Base-by-base conservation (phyloP, 1,284 basidiomycete genomes). In the Ustilago hordei region DNA sequence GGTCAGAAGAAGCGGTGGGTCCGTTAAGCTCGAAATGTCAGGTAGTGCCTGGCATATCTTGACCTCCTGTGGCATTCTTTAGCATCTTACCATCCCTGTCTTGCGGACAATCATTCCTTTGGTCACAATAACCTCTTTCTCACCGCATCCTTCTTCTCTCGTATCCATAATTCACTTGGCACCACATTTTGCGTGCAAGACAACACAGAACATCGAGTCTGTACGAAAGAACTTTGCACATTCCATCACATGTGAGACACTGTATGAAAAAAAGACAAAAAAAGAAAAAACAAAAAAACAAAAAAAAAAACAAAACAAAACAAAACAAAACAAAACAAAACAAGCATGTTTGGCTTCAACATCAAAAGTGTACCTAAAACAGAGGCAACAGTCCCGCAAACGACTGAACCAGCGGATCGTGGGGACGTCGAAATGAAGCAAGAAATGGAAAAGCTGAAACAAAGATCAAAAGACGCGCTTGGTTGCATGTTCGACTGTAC, bases 41-140 rank as follows among this genome's bases (percentile, higher is more conserved):
- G 64, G 63, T 32, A 75, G 73, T 34, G 73, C 73, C 2, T 75
- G 73, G 68, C 61, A 71, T 52, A 60, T 75, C 36, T 41, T 75
- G 39, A 55, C 64, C 19, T 57, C 73, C 2, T 75, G 73, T 62
- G 73, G 73, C 38, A 54, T 75, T 47, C 62, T 70, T 5, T 75
- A 47, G 63, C 43, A 32, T 17, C 23, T 31, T 19, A 23, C n/a
- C 43, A 43, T 17, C n/a, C 13, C 43, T 41, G 39, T 15, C 36
- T 38, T 34, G 32, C 34, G 28, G n/a, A 31, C 38, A 41, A 31
- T 7, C 3, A 8, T 11, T 41, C n/a, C 41, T 34, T 17, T 41
- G 19, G 3, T 34, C 32, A 31, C 28, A n/a, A 17, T 7, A 12
- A 1, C 8, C 13, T 23, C 48, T 31, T 45, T 41, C 6, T 31